Percentiles rank a stretch among this genome's conserved stretches.
These are phyloP conservation scores for Chalciporus sp. DNA, from an alignment of 1,284 basidiomycete species.

Conservation along the genomic window DNA sequence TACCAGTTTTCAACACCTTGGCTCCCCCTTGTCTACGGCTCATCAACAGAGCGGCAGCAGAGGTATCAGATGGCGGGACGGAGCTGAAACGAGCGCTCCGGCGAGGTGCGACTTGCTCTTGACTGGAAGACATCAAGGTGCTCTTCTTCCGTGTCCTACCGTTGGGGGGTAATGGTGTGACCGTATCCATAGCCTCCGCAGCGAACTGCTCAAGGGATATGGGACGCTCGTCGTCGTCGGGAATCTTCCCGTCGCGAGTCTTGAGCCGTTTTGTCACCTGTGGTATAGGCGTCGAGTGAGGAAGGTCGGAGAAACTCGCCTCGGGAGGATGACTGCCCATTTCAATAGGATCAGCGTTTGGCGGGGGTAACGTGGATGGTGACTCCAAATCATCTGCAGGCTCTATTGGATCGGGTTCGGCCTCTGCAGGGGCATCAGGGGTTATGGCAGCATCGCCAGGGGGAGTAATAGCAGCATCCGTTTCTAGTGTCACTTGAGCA, in stretches of 20 bases:
- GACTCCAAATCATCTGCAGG: slow-evolving; percentile 32
- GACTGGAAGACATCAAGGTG: slow-evolving; percentile 5
- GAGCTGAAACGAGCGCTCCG: slow-evolving; percentile 17
- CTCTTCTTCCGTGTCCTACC: slow-evolving; percentile 4
- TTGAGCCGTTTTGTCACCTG: slow-evolving; percentile 40
- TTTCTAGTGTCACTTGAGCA: background rate
- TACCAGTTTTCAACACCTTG: background rate
- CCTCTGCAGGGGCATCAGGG: slow-evolving; percentile 9
- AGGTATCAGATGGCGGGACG: slow-evolving; percentile 9
- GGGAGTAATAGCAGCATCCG: background rate
- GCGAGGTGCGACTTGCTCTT: slow-evolving; percentile 10
- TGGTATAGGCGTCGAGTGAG: slow-evolving; percentile 27
- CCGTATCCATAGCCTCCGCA: background rate
- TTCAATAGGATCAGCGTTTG: slow-evolving; percentile 34
- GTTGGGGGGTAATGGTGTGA: slow-evolving; percentile 4
- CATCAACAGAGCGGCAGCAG: slow-evolving; percentile 4
- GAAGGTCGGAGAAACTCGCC: background rate
- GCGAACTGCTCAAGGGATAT: slow-evolving; percentile 19
- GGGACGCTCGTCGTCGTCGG: slow-evolving; percentile 17
- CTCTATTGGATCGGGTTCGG: slow-evolving; percentile 36
- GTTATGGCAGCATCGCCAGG: background rate
- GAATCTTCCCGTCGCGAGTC: slow-evolving; percentile 36
- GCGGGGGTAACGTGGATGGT: background rate
- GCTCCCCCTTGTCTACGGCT: slow-evolving; percentile 4
- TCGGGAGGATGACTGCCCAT: slow-evolving; percentile 19